Conservation (phyloP, 139 green algal genomes). For the Coelastrella sp. region DNA sequence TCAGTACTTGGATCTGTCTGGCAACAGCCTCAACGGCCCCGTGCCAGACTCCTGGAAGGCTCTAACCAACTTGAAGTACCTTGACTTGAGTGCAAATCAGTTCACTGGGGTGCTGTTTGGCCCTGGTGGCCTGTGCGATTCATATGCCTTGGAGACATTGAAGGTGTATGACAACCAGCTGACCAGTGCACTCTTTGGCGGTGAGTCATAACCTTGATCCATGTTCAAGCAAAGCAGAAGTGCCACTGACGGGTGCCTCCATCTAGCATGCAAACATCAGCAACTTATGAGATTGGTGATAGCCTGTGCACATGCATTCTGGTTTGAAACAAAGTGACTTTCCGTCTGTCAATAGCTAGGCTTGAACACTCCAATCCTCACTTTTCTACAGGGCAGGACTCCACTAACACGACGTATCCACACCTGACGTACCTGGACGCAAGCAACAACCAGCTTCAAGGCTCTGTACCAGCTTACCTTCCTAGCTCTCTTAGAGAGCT, state of each 20-base stretch:
- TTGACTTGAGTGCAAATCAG: background rate
- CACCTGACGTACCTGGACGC: background rate
- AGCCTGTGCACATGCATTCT: background rate
- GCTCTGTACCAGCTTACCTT: no score
- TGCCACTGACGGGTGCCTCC: no score
- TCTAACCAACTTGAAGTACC: background rate
- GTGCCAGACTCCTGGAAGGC: background rate
- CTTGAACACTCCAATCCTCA: no score
- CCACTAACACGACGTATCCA: background rate
- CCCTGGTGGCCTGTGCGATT: background rate
- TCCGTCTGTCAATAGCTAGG: no score
- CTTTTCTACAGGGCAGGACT: background rate
- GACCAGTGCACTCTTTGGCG: background rate
- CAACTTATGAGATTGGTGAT: background rate
- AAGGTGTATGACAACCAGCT: background rate
- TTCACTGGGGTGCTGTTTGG: background rate
- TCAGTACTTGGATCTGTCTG: background rate
- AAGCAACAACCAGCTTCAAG: no score
- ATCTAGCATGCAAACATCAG: no score
- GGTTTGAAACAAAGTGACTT: background rate
- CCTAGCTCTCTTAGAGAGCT: no score
- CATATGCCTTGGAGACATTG: background rate
- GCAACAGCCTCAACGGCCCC: background rate
- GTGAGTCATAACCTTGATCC: background rate
- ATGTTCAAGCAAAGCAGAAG: no score